phyloP scores from a whole-genome alignment of 345 rosid species.

The Crucihimalaya himalaica region DNA sequence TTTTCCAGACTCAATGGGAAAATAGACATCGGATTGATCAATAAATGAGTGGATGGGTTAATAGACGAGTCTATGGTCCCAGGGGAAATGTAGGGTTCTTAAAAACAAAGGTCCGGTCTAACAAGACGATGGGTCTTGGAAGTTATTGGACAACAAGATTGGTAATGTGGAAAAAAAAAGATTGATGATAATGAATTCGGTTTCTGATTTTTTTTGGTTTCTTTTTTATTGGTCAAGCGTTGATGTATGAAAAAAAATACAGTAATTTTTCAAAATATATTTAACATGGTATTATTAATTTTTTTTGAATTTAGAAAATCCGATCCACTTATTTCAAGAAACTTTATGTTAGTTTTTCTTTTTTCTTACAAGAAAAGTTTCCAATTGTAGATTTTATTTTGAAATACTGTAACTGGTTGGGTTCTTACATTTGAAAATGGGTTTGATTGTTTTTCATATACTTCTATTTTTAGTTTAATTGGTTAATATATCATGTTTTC shows the following conservation, averaged over 20 bases:
- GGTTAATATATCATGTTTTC: neutral
- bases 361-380: neutral
- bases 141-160: slow-evolving; percentile 62
- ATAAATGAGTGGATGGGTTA: slow-evolving; percentile 53
- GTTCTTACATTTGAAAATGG: neutral
- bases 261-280: neutral
- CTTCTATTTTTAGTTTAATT: neutral
- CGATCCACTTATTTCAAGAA: neutral
- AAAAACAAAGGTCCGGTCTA: slow-evolving; percentile 75
- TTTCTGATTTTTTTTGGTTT: slow-evolving; percentile 17
- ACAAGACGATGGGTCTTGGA: slow-evolving; percentile 72
- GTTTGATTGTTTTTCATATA: neutral
- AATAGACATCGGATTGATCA: slow-evolving; percentile 59
- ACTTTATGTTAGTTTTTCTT: neutral
- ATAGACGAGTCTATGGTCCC: slow-evolving; percentile 68
- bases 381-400: neutral
- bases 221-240: neutral
- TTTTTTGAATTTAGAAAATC: neutral
- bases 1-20: slow-evolving; percentile 57
- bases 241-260: slow-evolving; percentile 8
- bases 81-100: slow-evolving; percentile 47
- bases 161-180: slow-evolving; percentile 43
- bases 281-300: neutral
- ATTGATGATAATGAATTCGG: slow-evolving; percentile 42
- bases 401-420: neutral